phyloP scores from a whole-genome alignment of 2,329 filamentous ascomycete species.

The Fusarium hainanense region DNA sequence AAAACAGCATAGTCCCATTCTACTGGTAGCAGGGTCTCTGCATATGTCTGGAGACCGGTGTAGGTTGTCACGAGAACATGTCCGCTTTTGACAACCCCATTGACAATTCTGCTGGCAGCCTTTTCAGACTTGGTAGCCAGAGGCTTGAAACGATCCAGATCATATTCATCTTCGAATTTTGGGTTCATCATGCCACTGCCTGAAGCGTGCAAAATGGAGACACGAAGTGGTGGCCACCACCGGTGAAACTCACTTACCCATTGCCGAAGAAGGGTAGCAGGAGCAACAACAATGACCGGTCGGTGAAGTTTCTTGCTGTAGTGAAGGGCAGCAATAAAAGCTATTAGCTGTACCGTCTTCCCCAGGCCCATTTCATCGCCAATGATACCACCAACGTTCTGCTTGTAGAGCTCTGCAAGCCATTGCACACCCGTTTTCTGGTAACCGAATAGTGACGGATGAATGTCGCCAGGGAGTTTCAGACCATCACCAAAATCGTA shows the following conservation, averaged over 20 bases:
- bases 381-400: slow-evolving; percentile 91
- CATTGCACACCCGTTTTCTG: slow-evolving; percentile 97
- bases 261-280: slow-evolving; percentile 93
- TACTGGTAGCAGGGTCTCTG: slow-evolving; percentile 81
- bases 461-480: slow-evolving; percentile 90
- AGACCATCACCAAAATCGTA: slow-evolving; percentile 79
- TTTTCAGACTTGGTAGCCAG: slow-evolving; percentile 55
- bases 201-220: slow-evolving; percentile 94
- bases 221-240: slow-evolving; percentile 99
- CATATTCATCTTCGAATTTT: slow-evolving; percentile 66
- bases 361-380: slow-evolving; percentile 99
- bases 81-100: slow-evolving; percentile 83
- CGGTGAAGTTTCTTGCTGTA: slow-evolving; percentile 87
- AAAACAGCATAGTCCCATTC: slow-evolving; percentile 95
- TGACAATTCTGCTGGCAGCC: slow-evolving; percentile 82
- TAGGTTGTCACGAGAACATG: slow-evolving; percentile 97
- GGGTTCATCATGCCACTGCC: slow-evolving; percentile 96
- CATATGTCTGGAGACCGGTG: slow-evolving; percentile 92
- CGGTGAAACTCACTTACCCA: slow-evolving; percentile 99
- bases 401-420: slow-evolving; percentile 91
- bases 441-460: slow-evolving; percentile 92
- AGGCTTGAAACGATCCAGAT: slow-evolving; percentile 57
- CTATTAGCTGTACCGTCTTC: slow-evolving; percentile 80
- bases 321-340: slow-evolving; percentile 89
- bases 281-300: slow-evolving; percentile 91